Evolutionary conservation across 2,329 filamentous ascomycete species (phyloP).

Genomic region (Hypoxylon sp.): DNA sequence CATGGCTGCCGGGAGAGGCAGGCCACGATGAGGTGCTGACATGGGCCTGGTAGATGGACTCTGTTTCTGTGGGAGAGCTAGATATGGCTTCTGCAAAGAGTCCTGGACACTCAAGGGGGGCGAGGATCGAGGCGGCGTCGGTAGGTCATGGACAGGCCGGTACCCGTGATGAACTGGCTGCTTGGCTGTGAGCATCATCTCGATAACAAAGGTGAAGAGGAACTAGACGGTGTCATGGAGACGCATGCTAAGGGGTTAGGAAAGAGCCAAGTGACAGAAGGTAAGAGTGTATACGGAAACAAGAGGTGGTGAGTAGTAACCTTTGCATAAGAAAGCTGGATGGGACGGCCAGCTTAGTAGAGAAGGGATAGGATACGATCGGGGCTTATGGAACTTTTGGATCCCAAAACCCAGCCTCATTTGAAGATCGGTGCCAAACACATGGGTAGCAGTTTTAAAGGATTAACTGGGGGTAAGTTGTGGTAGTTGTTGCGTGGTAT

Average conservation of each 20-base stretch:
- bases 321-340: conserved; percentile 59
- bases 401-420: conserved; percentile 56
- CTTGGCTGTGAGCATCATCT: conserved; percentile 73
- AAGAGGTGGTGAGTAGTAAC: conserved; percentile 56
- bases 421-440: conserved; percentile 55
- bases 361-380: conserved; percentile 53
- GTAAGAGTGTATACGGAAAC: conserved; percentile 38
- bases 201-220: conserved; percentile 46
- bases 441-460: conserved; percentile 54
- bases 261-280: conserved; percentile 42
- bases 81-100: conserved; percentile 59
- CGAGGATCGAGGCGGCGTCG: conserved; percentile 71
- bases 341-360: conserved; percentile 57
- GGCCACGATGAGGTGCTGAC: conserved; percentile 77
- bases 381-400: conserved; percentile 57
- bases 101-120: conserved; percentile 68
- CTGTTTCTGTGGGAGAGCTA: conserved; percentile 60
- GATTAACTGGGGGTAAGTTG: conserved; percentile 49
- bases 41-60: conserved; percentile 70
- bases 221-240: conserved; percentile 48
- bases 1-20: conserved; percentile 78
- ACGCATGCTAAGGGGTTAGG: conserved; percentile 43
- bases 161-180: conserved; percentile 72
- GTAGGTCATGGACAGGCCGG: conserved; percentile 73
- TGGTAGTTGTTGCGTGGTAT: conserved; percentile 50